Percentiles rank a stretch among this genome's conserved stretches.
Conservation (phyloP, 2,329 filamentous ascomycete genomes). For the Periconia macrospinosa region DNA sequence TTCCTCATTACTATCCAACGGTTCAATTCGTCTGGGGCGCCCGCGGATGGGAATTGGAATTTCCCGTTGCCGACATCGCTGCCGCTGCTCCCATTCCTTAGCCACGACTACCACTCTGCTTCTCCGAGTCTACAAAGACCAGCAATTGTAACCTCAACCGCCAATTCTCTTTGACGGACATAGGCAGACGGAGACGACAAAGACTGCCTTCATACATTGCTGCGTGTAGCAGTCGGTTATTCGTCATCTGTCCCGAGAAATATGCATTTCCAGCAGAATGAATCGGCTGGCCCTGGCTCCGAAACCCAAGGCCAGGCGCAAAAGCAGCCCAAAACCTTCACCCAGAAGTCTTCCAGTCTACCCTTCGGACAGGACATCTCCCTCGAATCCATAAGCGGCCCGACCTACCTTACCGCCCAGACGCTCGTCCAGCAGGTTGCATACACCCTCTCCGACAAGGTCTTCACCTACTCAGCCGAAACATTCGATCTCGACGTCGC, state of each 20-base stretch:
- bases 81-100: slow-evolving; percentile 19
- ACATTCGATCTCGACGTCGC: slow-evolving; percentile 89
- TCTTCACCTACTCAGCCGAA: slow-evolving; percentile 95
- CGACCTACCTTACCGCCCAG: slow-evolving; percentile 91
- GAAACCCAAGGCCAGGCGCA: too few species aligned
- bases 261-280: slow-evolving; percentile 43
- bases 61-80: slow-evolving; percentile 33
- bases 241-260: slow-evolving; percentile 13
- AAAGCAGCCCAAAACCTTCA: slow-evolving; percentile 39
- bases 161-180: not conserved
- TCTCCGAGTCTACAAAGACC: too few species aligned
- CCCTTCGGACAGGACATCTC: slow-evolving; percentile 57
- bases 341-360: slow-evolving; percentile 51
- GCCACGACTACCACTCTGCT: too few species aligned
- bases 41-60: slow-evolving; percentile 15
- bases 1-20: slow-evolving; percentile 22
- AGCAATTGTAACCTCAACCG: slow-evolving; percentile 11
- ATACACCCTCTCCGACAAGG: slow-evolving; percentile 92
- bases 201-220: slow-evolving; percentile 10
- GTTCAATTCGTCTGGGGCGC: slow-evolving; percentile 21
- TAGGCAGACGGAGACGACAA: slow-evolving; percentile 9
- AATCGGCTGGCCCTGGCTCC: slow-evolving; percentile 41
- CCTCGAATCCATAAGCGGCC: slow-evolving; percentile 70
- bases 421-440: slow-evolving; percentile 93
- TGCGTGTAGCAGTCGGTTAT: slow-evolving; percentile 2